Percentiles rank a stretch among this genome's conserved stretches.
Evolutionary conservation across 176 grass and related monocot genomes (phyloP).

Genomic region (Rhipidocladum racemiflorum): DNA sequence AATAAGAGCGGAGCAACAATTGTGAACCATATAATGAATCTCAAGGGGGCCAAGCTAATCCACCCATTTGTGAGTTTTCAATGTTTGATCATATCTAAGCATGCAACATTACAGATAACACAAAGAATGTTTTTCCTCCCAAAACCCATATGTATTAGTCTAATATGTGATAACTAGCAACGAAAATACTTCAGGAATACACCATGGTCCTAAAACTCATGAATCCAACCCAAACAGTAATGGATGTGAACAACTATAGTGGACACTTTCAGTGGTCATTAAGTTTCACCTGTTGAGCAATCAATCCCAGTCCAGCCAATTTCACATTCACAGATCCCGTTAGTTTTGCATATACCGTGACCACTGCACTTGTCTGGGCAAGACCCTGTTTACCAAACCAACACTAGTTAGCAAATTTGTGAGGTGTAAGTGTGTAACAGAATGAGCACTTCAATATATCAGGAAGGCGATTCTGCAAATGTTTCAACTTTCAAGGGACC

Average conservation of each 20-base stretch:
- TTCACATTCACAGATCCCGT: constrained; percentile 83
- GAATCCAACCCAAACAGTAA: neutral
- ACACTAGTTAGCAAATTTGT: constrained; percentile 16
- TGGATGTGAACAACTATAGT: neutral
- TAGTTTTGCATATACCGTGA: constrained; percentile 73
- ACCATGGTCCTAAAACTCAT: neutral
- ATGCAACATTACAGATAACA: neutral
- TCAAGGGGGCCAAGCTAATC: neutral
- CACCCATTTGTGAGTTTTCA: neutral
- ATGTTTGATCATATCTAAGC: neutral
- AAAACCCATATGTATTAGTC: neutral
- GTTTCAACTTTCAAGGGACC: constrained; percentile 3
- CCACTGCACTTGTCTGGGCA: constrained; percentile 70
- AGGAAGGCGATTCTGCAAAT: neutral
- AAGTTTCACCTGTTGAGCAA: constrained; percentile 83
- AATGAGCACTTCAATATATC: neutral
- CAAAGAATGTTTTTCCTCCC: neutral
- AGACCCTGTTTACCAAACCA: constrained; percentile 59
- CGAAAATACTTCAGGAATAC: neutral
- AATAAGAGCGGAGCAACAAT: constrained; percentile 12
- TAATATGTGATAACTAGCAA: neutral
- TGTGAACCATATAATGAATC: neutral
- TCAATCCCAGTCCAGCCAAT: constrained; percentile 89
- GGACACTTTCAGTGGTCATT: neutral
- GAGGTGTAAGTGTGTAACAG: constrained; percentile 1